Conservation (phyloP, 352 stramenopile genomes). For the Pythium brachiatum region DNA sequence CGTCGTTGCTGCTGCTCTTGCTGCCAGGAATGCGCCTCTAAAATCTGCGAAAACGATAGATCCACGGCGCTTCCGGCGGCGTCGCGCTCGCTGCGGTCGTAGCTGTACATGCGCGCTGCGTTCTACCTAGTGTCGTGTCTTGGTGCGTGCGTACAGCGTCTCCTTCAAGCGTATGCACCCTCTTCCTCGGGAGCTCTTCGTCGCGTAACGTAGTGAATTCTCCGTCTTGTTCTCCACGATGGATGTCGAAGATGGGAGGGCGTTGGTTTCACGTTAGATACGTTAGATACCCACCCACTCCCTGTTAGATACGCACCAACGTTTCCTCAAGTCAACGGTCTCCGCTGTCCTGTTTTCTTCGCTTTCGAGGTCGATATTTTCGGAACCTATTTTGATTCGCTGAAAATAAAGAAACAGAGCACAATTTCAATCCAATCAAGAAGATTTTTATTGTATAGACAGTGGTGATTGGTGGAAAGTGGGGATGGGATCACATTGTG, state of each 20-base stretch:
- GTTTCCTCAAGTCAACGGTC: no score
- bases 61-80: conserved; percentile 41
- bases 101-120: conserved; percentile 33
- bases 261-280: conserved; percentile 14
- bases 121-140: neutral
- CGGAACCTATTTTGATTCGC: conserved; percentile 17
- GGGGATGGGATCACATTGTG: conserved; percentile 18
- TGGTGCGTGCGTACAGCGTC: neutral
- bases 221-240: neutral
- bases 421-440: conserved; percentile 16
- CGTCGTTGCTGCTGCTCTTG: conserved; percentile 46
- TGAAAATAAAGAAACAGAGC: conserved; percentile 6
- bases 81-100: conserved; percentile 32
- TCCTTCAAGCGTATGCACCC: neutral
- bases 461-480: conserved; percentile 4
- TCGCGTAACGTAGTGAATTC: no score
- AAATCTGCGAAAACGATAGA: conserved; percentile 79
- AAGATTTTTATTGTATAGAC: neutral
- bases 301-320: neutral
- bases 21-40: conserved; percentile 59
- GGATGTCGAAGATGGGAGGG: neutral
- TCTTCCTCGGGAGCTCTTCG: conserved; percentile 1
- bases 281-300: conserved; percentile 7
- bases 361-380: conserved; percentile 11
- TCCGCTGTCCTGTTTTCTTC: no score